These are phyloP conservation scores for Coix lacrymajobi DNA, from an alignment of 176 grass and related monocot genomes.

Conservation along the genomic window DNA sequence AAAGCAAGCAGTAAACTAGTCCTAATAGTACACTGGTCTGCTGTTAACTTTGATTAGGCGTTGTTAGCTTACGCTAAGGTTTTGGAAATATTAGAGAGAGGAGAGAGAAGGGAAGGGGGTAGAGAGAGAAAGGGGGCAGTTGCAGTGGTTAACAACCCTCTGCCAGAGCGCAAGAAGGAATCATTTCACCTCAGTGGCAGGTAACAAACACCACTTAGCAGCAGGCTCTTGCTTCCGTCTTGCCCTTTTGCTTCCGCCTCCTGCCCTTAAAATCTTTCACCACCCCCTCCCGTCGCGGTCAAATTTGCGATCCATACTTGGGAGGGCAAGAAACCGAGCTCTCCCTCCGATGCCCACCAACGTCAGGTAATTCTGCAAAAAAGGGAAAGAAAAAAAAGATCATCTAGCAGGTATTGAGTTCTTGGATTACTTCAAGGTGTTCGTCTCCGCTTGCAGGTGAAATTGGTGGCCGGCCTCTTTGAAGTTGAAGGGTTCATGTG, in stretches of 20 bases:
- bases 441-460: conserved; percentile 12
- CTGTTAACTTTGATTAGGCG: conserved; percentile 34
- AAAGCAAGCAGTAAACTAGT: conserved; percentile 51
- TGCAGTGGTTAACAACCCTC: conserved; percentile 50
- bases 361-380: conserved; percentile 28
- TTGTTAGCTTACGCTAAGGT: conserved; percentile 46
- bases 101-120: not conserved
- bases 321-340: conserved; percentile 22
- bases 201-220: conserved; percentile 46
- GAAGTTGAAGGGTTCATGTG: conserved; percentile 16
- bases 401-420: conserved; percentile 2
- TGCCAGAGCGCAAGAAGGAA: conserved; percentile 48
- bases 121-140: not conserved
- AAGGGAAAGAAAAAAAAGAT: not conserved
- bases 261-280: conserved; percentile 45
- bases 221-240: not conserved
- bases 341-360: not conserved
- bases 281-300: conserved; percentile 24
- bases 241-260: conserved; percentile 38
- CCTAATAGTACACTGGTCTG: conserved; percentile 17
- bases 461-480: not conserved
- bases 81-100: conserved; percentile 21
- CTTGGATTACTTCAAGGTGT: conserved; percentile 10
- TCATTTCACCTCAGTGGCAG: conserved; percentile 54
- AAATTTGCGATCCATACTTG: conserved; percentile 36